These are phyloP conservation scores for Pseudogymnoascus verrucosus DNA, from an alignment of 2,329 filamentous ascomycete genomes.

Conservation along the genomic window DNA sequence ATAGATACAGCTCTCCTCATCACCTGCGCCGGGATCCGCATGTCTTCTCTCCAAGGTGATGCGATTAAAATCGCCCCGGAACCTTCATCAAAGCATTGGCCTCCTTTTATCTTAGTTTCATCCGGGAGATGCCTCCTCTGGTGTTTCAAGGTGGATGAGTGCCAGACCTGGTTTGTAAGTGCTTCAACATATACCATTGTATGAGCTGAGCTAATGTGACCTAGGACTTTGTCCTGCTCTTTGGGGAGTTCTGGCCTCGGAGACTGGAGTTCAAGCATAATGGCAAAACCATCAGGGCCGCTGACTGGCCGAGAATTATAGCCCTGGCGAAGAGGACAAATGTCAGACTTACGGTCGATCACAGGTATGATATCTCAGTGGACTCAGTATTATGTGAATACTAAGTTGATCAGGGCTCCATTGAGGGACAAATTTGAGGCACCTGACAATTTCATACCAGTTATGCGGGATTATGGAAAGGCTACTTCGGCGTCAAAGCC, in stretches of 20 bases:
- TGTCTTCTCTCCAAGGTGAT: constrained; percentile 29
- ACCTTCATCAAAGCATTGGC: constrained; percentile 21
- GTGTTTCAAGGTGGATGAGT: constrained; percentile 33
- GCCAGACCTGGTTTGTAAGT: constrained; percentile 39
- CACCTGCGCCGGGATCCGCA: constrained; percentile 34
- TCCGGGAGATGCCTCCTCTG: constrained; percentile 32
- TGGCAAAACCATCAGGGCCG: constrained; percentile 21
- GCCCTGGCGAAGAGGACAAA: constrained; percentile 17
- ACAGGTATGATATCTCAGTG: constrained; percentile 14
- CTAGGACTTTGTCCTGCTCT: constrained; percentile 34
- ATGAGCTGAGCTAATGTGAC: not conserved
- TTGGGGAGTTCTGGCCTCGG: constrained; percentile 36
- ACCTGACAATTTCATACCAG: constrained; percentile 3
- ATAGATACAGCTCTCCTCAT: constrained; percentile 28
- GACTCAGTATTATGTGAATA: not conserved
- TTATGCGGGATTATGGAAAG: not conserved
- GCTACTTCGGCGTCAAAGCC: not conserved
- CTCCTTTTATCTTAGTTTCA: constrained; percentile 29
- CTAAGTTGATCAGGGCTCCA: not conserved
- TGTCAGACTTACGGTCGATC: constrained; percentile 17
- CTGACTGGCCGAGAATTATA: constrained; percentile 23
- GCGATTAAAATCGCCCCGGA: constrained; percentile 26
- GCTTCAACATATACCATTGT: not conserved
- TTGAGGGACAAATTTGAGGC: constrained; percentile 10
- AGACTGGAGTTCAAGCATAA: constrained; percentile 31